Base-by-base conservation (phyloP, 805 yeast genomes). In the Pichia eremophila region DNA sequence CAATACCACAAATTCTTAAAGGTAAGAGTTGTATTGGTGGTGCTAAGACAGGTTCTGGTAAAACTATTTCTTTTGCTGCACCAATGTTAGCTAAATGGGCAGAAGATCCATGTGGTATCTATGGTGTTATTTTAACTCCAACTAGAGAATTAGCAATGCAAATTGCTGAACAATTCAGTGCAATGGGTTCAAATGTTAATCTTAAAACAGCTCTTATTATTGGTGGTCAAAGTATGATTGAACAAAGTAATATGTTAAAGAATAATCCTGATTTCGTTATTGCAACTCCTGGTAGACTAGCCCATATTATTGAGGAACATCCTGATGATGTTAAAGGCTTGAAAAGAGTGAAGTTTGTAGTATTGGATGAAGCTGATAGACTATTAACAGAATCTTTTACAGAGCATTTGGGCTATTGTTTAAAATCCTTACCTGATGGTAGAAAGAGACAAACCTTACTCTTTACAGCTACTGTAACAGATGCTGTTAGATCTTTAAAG, bases 21-120 rank as follows among this genome's bases (percentile, higher is more conserved):
- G 97, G 95, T 8, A 76, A 81, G 55, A 96, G 90, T 63, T 90
- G 96, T 66, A 91, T 93, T 45, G 99, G 99, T 45, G 99, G 99
- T 40, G 99, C 99, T 32, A 85, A 85, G 64, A 93, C 99, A 0
- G 99, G 99, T 66, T 83, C 95, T 17, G 99, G 99, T 76, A 93
- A 93, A 63, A 93, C 99, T 2, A 81, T 93, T 22, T 96, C 98
- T 1, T 93, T 93, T 73, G 98, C 91, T 1, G 95, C 88, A n/a
- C 99, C 99, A 2, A 91, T 93, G 87, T 70, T 93, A 47, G 79
- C 95, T 1, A 75, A 83, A 59, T 93, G 98, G 96, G 85, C 97
- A 0, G 85, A 83, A 54, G 98, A 93, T 62, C 99, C 99, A 1
- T 77, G 77, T 64, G 99, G 97, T 1, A 85, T 93, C 37, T 93